Percentiles rank a stretch among this genome's conserved stretches.
Evolutionary conservation across 495 filamentous ascomycete species (phyloP).

Genomic region (Annulohypoxylon moriforme): DNA sequence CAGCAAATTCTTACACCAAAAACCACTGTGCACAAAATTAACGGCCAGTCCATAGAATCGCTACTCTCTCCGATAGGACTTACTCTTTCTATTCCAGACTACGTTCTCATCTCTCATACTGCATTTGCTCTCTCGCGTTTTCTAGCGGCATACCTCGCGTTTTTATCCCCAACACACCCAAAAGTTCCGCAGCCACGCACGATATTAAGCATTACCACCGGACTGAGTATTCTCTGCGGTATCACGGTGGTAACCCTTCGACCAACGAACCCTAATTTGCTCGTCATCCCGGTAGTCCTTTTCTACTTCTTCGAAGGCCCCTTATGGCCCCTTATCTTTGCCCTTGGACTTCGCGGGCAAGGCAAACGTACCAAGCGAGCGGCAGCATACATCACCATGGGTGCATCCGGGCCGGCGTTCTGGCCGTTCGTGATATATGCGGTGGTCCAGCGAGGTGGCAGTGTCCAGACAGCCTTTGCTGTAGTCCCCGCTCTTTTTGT

Average conservation of each 20-base stretch:
- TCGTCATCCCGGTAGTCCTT: slow-evolving; percentile 67
- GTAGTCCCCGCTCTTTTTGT: slow-evolving; percentile 52
- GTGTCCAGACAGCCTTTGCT: slow-evolving; percentile 50
- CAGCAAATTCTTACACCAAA: slow-evolving; percentile 57
- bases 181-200: slow-evolving; percentile 63
- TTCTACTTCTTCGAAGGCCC: slow-evolving; percentile 77
- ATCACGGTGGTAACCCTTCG: slow-evolving; percentile 61
- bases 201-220: slow-evolving; percentile 60
- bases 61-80: slow-evolving; percentile 54
- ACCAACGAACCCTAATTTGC: slow-evolving; percentile 61
- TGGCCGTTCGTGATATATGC: slow-evolving; percentile 72
- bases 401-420: slow-evolving; percentile 71
- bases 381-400: slow-evolving; percentile 73
- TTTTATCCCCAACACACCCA: slow-evolving; percentile 60
- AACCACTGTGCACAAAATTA: slow-evolving; percentile 49
- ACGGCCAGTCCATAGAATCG: not conserved
- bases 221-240: slow-evolving; percentile 57
- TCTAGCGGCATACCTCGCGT: slow-evolving; percentile 59
- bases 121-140: slow-evolving; percentile 63
- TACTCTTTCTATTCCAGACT: slow-evolving; percentile 66
- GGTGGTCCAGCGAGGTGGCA: slow-evolving; percentile 47
- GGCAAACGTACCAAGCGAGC: slow-evolving; percentile 77
- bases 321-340: slow-evolving; percentile 78
- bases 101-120: slow-evolving; percentile 59
- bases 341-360: slow-evolving; percentile 74